Percentiles rank a stretch among this genome's conserved stretches.
phyloP scores from a whole-genome alignment of 768 basidiomycete genomes.

The Phylloporus rhodoxanthus region DNA sequence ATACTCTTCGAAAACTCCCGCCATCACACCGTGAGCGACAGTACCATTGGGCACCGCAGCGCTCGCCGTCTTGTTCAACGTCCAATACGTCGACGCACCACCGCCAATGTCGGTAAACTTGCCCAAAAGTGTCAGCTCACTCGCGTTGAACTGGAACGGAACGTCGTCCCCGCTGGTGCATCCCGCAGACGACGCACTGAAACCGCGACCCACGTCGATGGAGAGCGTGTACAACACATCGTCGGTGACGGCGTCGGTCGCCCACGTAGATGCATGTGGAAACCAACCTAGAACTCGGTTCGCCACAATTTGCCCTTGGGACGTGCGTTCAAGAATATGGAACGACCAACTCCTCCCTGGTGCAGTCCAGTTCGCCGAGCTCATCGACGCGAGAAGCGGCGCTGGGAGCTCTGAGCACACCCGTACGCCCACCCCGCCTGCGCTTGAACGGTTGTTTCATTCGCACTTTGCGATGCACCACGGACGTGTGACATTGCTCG shows the following conservation, averaged over 20 bases:
- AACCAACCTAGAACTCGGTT: slow-evolving; percentile 72
- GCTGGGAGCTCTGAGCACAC: background rate
- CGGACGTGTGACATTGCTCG: background rate
- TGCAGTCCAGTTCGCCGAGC: background rate
- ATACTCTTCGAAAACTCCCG: background rate
- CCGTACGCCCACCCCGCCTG: background rate
- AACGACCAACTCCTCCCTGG: slow-evolving; percentile 35
- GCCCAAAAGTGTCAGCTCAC: background rate
- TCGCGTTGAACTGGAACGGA: slow-evolving; percentile 9
- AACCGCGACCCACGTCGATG: background rate
- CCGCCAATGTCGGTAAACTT: slow-evolving; percentile 9
- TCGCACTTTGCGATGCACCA: background rate
- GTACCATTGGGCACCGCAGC: background rate
- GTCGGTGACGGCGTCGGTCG: slow-evolving; percentile 11
- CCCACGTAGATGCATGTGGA: slow-evolving; percentile 8
- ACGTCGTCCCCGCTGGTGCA: background rate
- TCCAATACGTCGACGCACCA: slow-evolving; percentile 9
- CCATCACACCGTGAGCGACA: background rate
- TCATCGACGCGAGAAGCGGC: background rate
- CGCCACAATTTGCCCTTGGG: slow-evolving; percentile 93
- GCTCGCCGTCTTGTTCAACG: slow-evolving; percentile 4
- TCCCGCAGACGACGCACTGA: slow-evolving; percentile 6
- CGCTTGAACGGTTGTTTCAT: background rate
- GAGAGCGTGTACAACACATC: slow-evolving; percentile 3
- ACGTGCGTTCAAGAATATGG: slow-evolving; percentile 86